Conservation (phyloP, 495 filamentous ascomycete genomes). For the Penicillium cosmopolitanum region DNA sequence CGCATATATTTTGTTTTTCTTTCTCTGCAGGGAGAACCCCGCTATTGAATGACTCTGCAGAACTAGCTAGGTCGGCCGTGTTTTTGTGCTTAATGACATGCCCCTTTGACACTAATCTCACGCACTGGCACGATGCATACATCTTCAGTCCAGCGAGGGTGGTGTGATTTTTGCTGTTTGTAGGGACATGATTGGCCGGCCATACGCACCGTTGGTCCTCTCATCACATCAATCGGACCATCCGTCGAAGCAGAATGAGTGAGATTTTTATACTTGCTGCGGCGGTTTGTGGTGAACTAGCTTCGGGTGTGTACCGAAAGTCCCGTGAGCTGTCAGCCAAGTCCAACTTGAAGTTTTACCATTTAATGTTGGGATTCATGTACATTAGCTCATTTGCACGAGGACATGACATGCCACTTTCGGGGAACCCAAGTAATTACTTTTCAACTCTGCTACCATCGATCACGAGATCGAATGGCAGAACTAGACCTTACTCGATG, state of each 20-base stretch:
- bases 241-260: too few species aligned
- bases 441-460: neutral
- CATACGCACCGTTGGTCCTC: too few species aligned
- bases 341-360: neutral
- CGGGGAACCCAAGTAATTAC: neutral
- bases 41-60: constrained; percentile 19
- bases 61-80: neutral
- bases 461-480: neutral
- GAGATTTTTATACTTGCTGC: too few species aligned
- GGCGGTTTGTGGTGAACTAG: too few species aligned
- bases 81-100: neutral
- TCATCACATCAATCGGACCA: too few species aligned
- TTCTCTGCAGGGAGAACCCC: constrained; percentile 24
- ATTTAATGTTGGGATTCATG: neutral
- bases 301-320: too few species aligned
- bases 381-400: neutral
- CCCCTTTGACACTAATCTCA: neutral
- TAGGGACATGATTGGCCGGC: too few species aligned
- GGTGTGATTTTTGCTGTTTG: too few species aligned
- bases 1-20: neutral
- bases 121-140: neutral
- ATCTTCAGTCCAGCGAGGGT: neutral
- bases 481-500: neutral
- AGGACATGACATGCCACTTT: constrained; percentile 11
- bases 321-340: too few species aligned